Percentiles rank a stretch among this genome's conserved stretches.
These are phyloP conservation scores for Proliferodiscus dingleyae DNA, from an alignment of 2,329 filamentous ascomycete genomes.

Conservation along the genomic window DNA sequence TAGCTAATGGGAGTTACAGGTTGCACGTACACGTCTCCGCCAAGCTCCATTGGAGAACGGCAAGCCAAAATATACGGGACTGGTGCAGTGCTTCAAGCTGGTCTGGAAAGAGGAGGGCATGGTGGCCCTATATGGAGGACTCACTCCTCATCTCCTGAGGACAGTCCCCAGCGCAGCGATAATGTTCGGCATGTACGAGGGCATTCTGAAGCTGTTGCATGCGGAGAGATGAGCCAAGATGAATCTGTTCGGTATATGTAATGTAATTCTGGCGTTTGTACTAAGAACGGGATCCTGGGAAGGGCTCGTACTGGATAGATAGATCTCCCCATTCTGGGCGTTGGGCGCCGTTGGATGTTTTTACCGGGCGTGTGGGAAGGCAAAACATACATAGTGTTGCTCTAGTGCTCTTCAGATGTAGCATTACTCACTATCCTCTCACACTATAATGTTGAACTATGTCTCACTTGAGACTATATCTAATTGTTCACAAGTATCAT, in stretches of 20 bases:
- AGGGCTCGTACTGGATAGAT: background rate
- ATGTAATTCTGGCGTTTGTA: slow-evolving; percentile 18
- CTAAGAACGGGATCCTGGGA: slow-evolving; percentile 3
- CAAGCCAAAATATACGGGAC: slow-evolving; percentile 77
- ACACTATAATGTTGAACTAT: no score
- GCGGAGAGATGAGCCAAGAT: slow-evolving; percentile 20
- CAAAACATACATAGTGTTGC: no score
- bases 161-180: slow-evolving; percentile 91
- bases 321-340: background rate
- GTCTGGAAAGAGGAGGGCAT: slow-evolving; percentile 88
- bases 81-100: slow-evolving; percentile 82
- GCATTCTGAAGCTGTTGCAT: slow-evolving; percentile 32
- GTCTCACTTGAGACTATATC: no score
- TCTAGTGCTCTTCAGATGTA: no score
- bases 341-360: background rate
- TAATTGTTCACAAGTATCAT: no score
- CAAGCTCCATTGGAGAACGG: slow-evolving; percentile 73
- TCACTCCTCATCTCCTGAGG: slow-evolving; percentile 86
- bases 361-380: no score
- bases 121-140: slow-evolving; percentile 78
- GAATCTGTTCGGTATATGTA: slow-evolving; percentile 3
- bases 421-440: no score
- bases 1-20: slow-evolving; percentile 39
- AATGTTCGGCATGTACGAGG: slow-evolving; percentile 82
- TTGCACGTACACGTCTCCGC: slow-evolving; percentile 76